phyloP scores from a whole-genome alignment of 345 rosid genomes.

The Mercurialis annua region DNA sequence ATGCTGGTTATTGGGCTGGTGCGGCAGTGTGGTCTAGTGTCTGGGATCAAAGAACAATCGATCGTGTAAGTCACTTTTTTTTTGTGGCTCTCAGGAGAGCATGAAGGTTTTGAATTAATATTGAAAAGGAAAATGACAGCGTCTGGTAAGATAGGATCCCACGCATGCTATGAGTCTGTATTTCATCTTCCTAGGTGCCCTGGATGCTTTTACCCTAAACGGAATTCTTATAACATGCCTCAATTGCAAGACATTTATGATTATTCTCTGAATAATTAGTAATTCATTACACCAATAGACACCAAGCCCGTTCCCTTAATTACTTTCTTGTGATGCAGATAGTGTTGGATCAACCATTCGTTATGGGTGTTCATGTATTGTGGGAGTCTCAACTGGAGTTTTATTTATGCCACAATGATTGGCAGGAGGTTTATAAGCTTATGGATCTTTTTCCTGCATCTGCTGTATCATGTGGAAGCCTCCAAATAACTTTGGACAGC shows the following conservation, averaged over 20 bases:
- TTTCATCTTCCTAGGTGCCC: background rate
- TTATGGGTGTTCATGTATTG: constrained; percentile 85
- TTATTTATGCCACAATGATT: constrained; percentile 76
- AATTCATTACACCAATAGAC: background rate
- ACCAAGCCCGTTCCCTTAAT: background rate
- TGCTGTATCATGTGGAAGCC: constrained; percentile 61
- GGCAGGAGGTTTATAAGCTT: constrained; percentile 83
- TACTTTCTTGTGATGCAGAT: constrained; percentile 51
- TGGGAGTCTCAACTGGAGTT: constrained; percentile 98
- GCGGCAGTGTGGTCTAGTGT: constrained; percentile 88
- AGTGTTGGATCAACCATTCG: constrained; percentile 89
- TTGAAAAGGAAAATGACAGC: background rate
- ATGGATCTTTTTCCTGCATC: constrained; percentile 71
- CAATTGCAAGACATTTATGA: background rate
- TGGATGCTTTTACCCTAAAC: background rate
- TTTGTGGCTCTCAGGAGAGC: constrained; percentile 1
- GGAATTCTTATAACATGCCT: constrained; percentile 1
- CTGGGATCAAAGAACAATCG: constrained; percentile 93
- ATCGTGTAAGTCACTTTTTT: constrained; percentile 61
- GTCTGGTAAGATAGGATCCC: background rate
- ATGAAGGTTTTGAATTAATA: background rate
- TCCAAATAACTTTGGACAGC: constrained; percentile 71
- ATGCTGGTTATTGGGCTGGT: constrained; percentile 90
- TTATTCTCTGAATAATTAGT: background rate
- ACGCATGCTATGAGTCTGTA: background rate